Evolutionary conservation across 2,329 filamentous ascomycete genomes (phyloP), one percentile per base, ranked within the genome.

Genomic region (Apiospora malaysiana): DNA sequence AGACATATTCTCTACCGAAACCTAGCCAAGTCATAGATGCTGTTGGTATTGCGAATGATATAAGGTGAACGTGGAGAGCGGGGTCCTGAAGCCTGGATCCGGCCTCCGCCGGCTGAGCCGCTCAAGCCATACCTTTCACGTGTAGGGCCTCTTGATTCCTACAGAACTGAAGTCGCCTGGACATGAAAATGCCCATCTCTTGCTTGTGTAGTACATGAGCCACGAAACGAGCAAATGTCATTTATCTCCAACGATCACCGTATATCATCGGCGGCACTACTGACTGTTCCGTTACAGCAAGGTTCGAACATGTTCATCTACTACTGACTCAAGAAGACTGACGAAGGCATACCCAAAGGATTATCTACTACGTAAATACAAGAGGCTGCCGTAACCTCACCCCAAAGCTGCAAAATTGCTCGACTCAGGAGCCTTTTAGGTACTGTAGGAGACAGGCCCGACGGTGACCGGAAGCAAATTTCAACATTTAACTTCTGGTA

Each of bases 21-120:
- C 2, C 56, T 9, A 40, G 66, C 27, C 66, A 46, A 45, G 40
- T 27, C 27, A 67, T n/a, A 8, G 40, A 40, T 32, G n/a, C 56
- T 56, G 6, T 63, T 63, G 27, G 18, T 12, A 18, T n/a, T n/a
- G 18, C 27, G 27, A 18, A 40, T 40, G 9, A 40, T 63, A 10
- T 40, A 9, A n/a, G 32, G 18, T 32, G 14, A 32, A 40, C 56
- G 18, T 40, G 27, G 56, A 63, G 56, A 63, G 56, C 56, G 56
- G 56, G 56, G 56, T 63, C 51, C n/a, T 23, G 4, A 37, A 37
- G 25, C 18, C 9, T 21, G 16, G 56, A 40, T 18, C 43, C 32
- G 56, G 56, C 32, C 56, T 40, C 56, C 56, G 56, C 56, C 56
- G 56, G 56, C 32, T 63, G 56, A 63, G 56, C 56, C 56, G 56